phyloP scores from a whole-genome alignment of 768 basidiomycete species.

The Leccinum aurantiacum region DNA sequence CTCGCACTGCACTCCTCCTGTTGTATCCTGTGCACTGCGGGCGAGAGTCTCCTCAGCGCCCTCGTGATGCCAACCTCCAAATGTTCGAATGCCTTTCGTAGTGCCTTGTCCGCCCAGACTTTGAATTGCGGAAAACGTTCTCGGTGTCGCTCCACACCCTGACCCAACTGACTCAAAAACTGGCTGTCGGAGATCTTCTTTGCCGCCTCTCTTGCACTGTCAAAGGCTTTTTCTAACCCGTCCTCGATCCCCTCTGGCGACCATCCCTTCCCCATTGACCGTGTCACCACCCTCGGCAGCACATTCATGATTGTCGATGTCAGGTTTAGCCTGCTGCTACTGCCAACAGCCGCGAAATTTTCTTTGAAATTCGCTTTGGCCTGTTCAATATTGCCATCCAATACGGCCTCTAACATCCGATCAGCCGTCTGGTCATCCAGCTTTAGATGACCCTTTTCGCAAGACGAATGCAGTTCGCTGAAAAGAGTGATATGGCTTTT shows the following conservation, averaged over 20 bases:
- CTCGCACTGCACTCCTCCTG: neutral
- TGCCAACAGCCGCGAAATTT: too few species aligned
- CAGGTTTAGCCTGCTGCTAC: neutral
- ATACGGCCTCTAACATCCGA: slow-evolving; percentile 2
- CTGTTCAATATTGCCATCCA: slow-evolving; percentile 8
- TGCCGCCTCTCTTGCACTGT: neutral
- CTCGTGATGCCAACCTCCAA: neutral
- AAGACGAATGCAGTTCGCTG: slow-evolving; percentile 1
- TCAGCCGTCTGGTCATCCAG: neutral
- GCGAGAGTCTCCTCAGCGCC: slow-evolving; percentile 11
- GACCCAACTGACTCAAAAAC: slow-evolving; percentile 13
- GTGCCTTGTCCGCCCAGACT: neutral
- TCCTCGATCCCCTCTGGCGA: neutral
- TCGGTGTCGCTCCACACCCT: slow-evolving; percentile 1
- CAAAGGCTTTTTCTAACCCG: slow-evolving; percentile 5
- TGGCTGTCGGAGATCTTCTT: slow-evolving; percentile 11
- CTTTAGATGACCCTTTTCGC: neutral
- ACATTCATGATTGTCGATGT: too few species aligned
- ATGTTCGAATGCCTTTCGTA: neutral
- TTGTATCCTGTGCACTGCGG: slow-evolving; percentile 12
- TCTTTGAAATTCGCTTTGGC: slow-evolving; percentile 1
- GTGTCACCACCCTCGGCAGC: too few species aligned
- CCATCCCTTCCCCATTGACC: neutral
- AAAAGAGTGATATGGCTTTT: slow-evolving; percentile 20
- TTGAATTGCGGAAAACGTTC: neutral